Evolutionary conservation across 495 filamentous ascomycete genomes (phyloP), one percentile per base, ranked within the genome.

Genomic region (Ramalina peruviana): DNA sequence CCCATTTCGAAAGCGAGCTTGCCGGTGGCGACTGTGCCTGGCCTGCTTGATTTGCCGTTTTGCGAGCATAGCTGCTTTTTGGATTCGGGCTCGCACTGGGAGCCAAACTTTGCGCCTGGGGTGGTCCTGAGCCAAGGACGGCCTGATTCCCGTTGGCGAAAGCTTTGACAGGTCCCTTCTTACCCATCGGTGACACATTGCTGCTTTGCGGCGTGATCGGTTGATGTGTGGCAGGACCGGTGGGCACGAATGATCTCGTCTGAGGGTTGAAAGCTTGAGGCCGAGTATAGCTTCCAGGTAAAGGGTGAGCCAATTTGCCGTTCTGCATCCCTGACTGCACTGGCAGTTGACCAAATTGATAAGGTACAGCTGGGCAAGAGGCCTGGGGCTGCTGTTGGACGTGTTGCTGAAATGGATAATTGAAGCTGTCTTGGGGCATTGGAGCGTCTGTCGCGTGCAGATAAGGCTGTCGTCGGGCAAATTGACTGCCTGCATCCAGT

Each of bases 191-290:
- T 15, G 61, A 33, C 13, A 51, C 42, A 48, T 30, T 49, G 54
- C 65, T 62, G 33, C 54, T 53, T 57, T 61, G 62, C 42, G 66
- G 62, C 5, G 36, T 16, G 30, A 21, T 46, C 17, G 38, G 45
- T 39, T 44, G 16, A 36, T 39, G 40, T 12, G 20, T 16, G 12
- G 50, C 40, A 21, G 40, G 37, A 7, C 42, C 48, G 43, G 40
- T 49, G 19, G 89, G 89, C 39, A 94, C 76, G 59, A 96, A 96
- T 3, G 86, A 80, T 52, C 88, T 83, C 11, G 85, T 94, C 64
- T 94, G 88, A 0, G 89, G 89, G 57, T 96, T 94, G 71, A 96
- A 94, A 19, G 83, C 75, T 58, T 86, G 82, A 58, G 86, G 83
- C 20, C 87, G 72, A 59, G 80, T 83, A 63, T 83, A 93, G 64